Percentiles rank a stretch among this genome's conserved stretches.
Conservation (phyloP, 2,329 filamentous ascomycete genomes). For the Fusarium odoratissimum region DNA sequence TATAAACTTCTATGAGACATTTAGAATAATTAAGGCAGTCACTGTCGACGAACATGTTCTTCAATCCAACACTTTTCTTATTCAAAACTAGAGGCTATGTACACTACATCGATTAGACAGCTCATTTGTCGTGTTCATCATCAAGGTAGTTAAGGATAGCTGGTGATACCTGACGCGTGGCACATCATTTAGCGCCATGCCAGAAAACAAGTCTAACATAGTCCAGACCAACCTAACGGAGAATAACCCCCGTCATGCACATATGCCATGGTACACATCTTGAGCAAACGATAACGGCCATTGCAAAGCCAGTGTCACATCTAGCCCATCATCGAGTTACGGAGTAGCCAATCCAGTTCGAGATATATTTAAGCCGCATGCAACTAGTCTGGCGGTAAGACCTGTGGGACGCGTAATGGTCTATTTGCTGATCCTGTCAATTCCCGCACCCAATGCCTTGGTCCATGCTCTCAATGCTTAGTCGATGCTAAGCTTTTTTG, state of each 20-base stretch:
- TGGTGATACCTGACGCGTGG: neutral
- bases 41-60: neutral
- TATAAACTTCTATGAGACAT: rapidly evolving
- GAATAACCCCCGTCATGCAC: too few species aligned
- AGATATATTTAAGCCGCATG: neutral
- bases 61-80: rapidly evolving
- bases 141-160: neutral
- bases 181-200: neutral
- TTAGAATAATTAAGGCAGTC: neutral
- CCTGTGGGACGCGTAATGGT: neutral
- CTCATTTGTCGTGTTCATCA: too few species aligned
- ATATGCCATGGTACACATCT: too few species aligned
- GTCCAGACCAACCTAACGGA: neutral
- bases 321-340: neutral
- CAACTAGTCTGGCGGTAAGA: too few species aligned
- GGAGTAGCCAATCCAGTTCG: neutral
- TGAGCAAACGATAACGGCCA: too few species aligned
- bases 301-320: neutral
- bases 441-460: neutral
- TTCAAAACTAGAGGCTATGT: neutral
- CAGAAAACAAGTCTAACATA: neutral
- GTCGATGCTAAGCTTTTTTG: neutral
- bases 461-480: neutral
- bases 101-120: too few species aligned
- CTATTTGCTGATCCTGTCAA: neutral